Evolutionary conservation across 306 rosid genomes (phyloP).

Genomic region (Luffa aegyptiaca): DNA sequence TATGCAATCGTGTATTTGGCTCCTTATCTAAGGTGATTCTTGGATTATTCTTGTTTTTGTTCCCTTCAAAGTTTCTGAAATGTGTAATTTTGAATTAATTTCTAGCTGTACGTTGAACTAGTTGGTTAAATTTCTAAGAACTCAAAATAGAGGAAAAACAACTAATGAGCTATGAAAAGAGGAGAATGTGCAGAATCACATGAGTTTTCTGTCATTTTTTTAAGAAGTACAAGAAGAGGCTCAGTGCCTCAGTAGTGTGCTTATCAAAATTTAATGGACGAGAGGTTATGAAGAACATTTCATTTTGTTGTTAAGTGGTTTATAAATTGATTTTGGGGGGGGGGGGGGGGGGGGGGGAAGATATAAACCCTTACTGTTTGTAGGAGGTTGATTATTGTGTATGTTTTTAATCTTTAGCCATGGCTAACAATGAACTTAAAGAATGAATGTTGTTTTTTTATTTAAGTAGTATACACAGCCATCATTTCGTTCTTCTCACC

Average conservation of each 20-base stretch:
- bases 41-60: neutral
- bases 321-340: no score
- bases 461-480: neutral
- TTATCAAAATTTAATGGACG: neutral
- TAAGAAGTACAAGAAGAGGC: neutral
- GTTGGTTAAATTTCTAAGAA: neutral
- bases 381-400: neutral
- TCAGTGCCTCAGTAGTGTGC: neutral
- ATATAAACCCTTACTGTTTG: no score
- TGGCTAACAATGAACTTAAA: neutral
- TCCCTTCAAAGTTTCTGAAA: neutral
- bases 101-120: neutral
- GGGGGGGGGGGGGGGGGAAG: neutral
- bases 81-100: neutral
- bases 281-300: neutral
- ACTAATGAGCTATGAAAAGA: neutral
- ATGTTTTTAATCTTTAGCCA: neutral
- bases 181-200: neutral
- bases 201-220: neutral
- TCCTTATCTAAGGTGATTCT: constrained; percentile 67
- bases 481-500: neutral
- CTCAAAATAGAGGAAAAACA: neutral
- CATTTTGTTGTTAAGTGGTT: neutral
- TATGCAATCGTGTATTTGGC: constrained; percentile 71
- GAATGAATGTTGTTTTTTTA: neutral